These are phyloP conservation scores for Ogataea trehalophila DNA, from an alignment of 805 yeast species.

Conservation along the genomic window DNA sequence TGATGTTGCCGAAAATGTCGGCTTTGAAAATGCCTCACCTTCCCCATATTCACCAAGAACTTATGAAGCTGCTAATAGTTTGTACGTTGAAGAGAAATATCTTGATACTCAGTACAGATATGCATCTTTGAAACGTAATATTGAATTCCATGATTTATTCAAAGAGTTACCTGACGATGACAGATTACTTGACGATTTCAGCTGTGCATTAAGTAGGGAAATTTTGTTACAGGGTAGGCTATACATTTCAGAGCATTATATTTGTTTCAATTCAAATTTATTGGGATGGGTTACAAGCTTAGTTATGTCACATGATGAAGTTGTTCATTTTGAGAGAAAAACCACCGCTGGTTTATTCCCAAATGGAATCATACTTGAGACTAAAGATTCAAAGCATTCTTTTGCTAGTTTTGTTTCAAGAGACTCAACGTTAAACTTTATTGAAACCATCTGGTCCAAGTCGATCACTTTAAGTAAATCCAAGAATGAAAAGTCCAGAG, in stretches of 20 bases:
- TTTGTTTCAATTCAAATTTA: slow-evolving; percentile 83
- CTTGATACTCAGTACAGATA: slow-evolving; percentile 55
- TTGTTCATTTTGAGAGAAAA: slow-evolving; percentile 70
- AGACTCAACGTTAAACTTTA: slow-evolving; percentile 67
- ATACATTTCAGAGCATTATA: slow-evolving; percentile 69
- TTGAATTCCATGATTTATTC: slow-evolving; percentile 76
- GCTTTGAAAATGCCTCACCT: slow-evolving; percentile 4
- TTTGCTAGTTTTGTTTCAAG: slow-evolving; percentile 87
- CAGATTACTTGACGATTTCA: slow-evolving; percentile 75
- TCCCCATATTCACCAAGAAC: slow-evolving; percentile 8
- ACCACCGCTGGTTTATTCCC: slow-evolving; percentile 87
- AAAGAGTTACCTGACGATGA: slow-evolving; percentile 64
- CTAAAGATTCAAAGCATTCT: slow-evolving; percentile 57
- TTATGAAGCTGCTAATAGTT: slow-evolving; percentile 31
- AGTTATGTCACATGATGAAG: slow-evolving; percentile 65
- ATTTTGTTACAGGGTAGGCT: slow-evolving; percentile 83
- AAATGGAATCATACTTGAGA: slow-evolving; percentile 75
- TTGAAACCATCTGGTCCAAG: slow-evolving; percentile 66
- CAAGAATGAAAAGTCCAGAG: slow-evolving; percentile 23
- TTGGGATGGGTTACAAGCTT: slow-evolving; percentile 89
- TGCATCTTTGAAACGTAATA: slow-evolving; percentile 60
- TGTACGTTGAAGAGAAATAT: slow-evolving; percentile 55
- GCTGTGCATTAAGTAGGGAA: slow-evolving; percentile 86
- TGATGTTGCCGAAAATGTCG: slow-evolving; percentile 7
- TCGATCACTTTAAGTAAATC: slow-evolving; percentile 29